These are phyloP conservation scores for Naganishia onofrii DNA, from an alignment of 768 basidiomycete species.

Conservation along the genomic window DNA sequence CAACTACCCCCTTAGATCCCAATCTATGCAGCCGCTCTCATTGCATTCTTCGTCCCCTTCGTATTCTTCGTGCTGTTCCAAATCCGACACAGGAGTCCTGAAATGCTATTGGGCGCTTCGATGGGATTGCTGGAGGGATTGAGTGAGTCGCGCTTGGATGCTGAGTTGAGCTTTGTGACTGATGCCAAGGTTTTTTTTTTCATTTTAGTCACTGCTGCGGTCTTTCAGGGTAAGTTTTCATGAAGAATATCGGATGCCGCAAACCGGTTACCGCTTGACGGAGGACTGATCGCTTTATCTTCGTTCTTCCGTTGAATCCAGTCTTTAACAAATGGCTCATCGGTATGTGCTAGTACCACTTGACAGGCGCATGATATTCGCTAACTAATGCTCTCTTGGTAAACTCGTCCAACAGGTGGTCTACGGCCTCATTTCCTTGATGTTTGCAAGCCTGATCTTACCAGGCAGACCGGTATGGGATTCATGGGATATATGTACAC, in stretches of 20 bases:
- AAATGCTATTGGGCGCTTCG: constrained; percentile 56
- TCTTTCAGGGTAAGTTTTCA: constrained; percentile 51
- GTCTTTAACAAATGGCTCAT: constrained; percentile 63
- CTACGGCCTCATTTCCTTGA: constrained; percentile 60
- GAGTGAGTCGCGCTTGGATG: no score
- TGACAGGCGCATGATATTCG: background rate
- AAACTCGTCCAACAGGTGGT: constrained; percentile 50
- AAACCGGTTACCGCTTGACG: background rate
- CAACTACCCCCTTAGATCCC: constrained; percentile 52
- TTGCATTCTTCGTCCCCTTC: constrained; percentile 61
- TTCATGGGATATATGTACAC: constrained; percentile 59
- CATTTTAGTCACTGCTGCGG: constrained; percentile 51
- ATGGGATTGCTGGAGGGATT: constrained; percentile 61
- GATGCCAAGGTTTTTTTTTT: no score
- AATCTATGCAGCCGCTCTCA: constrained; percentile 59
- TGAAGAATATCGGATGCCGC: background rate
- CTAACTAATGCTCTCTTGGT: constrained; percentile 29
- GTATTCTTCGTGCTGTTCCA: constrained; percentile 62
- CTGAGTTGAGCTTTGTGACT: no score
- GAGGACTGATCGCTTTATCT: background rate
- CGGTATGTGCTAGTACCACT: constrained; percentile 34
- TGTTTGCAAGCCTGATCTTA: constrained; percentile 58
- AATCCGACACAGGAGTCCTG: constrained; percentile 53
- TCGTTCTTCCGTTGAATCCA: background rate
- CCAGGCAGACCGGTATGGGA: constrained; percentile 55